Conservation (phyloP, 345 rosid species). For the Pelargonium nanum region DNA sequence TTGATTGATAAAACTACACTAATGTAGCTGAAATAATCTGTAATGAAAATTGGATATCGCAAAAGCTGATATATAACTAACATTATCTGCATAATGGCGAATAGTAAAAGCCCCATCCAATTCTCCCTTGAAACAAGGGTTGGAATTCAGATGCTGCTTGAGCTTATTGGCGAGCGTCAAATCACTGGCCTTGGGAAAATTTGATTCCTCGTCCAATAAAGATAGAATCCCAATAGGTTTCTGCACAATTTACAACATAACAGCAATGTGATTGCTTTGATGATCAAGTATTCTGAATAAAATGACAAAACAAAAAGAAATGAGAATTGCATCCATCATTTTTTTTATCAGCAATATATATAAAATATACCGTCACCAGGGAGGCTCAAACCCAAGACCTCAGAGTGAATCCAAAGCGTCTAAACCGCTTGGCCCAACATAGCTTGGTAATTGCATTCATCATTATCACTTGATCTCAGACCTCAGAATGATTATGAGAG, state of each 20-base stretch:
- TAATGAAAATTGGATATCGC: not conserved
- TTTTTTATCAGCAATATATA: no score
- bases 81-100: slow-evolving; percentile 93
- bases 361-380: no score
- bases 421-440: no score
- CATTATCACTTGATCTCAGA: not conserved
- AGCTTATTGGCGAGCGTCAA: slow-evolving; percentile 83
- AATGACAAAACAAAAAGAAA: no score
- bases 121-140: slow-evolving; percentile 73
- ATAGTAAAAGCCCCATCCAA: slow-evolving; percentile 75
- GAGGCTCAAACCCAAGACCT: no score
- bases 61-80: slow-evolving; percentile 19
- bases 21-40: not conserved
- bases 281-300: no score
- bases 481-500: not conserved
- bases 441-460: not conserved
- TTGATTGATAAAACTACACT: not conserved
- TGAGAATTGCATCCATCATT: not conserved
- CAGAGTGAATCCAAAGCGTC: no score
- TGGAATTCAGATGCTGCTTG: slow-evolving; percentile 62
- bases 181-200: slow-evolving; percentile 81
- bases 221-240: slow-evolving; percentile 82
- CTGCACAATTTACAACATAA: slow-evolving; percentile 29
- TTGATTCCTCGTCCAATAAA: slow-evolving; percentile 84
- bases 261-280: not conserved